Percentiles rank a stretch among this genome's conserved stretches.
Conservation (phyloP, 2,329 filamentous ascomycete species). For the Penicillium sp. region DNA sequence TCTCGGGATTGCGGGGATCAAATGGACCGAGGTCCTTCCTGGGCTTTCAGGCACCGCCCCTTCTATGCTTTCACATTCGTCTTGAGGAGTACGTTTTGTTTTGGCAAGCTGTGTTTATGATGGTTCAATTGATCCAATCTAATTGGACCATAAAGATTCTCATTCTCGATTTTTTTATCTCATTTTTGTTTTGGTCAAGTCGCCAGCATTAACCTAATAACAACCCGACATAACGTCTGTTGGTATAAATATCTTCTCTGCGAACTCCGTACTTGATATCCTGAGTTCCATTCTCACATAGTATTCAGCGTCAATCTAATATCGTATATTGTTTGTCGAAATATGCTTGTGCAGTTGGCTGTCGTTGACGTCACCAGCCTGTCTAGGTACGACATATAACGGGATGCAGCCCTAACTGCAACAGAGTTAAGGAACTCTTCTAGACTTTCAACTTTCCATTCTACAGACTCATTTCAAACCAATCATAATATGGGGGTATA, state of each 20-base stretch:
- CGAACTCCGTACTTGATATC: no score
- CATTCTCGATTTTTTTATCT: no score
- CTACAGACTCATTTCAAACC: not conserved
- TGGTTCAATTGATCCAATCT: not conserved
- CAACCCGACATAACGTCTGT: no score
- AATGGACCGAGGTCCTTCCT: slow-evolving; percentile 24
- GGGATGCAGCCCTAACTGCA: not conserved
- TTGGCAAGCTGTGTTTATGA: no score
- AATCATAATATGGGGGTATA: not conserved
- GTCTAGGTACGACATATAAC: not conserved
- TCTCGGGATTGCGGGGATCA: slow-evolving; percentile 27
- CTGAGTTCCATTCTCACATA: no score
- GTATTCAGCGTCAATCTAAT: no score
- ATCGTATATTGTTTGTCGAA: no score
- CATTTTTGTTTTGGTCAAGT: no score
- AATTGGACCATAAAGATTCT: not conserved
- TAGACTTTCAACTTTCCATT: not conserved
- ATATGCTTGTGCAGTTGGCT: not conserved
- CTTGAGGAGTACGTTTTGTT: not conserved
- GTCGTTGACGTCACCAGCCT: not conserved
- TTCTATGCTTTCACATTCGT: slow-evolving; percentile 10
- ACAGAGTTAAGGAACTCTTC: not conserved
- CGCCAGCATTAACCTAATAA: no score
- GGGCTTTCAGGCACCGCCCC: slow-evolving; percentile 9
- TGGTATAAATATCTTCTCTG: no score